Evolutionary conservation across 1,139 yeast species (phyloP).

Genomic region (Sugiyamaella castrensis): DNA sequence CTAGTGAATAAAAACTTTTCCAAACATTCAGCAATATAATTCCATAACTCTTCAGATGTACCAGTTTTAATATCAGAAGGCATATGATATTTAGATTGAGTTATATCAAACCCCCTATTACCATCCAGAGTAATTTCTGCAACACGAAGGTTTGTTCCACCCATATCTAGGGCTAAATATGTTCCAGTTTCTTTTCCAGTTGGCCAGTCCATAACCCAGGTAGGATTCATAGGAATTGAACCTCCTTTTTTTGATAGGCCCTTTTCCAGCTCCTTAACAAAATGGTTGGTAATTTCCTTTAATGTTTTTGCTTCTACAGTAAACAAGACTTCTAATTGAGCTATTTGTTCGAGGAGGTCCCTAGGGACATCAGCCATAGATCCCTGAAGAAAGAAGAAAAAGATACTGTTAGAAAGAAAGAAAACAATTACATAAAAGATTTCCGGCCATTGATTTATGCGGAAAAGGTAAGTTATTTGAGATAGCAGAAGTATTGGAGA

Average conservation of each 20-base stretch:
- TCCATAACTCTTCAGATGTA: conserved; percentile 71
- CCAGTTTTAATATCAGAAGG: conserved; percentile 79
- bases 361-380: conserved; percentile 74
- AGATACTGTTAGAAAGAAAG: background rate
- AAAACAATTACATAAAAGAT: background rate
- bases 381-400: conserved; percentile 41
- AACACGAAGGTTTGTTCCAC: conserved; percentile 92
- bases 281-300: conserved; percentile 64
- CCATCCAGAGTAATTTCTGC: conserved; percentile 82
- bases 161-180: conserved; percentile 89
- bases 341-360: conserved; percentile 57
- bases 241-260: conserved; percentile 38
- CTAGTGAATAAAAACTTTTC: conserved; percentile 57
- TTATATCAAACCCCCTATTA: conserved; percentile 70
- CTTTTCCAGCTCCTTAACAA: conserved; percentile 68
- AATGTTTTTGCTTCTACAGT: conserved; percentile 60
- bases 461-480: background rate
- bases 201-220: conserved; percentile 94
- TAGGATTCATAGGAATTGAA: conserved; percentile 80
- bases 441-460: background rate
- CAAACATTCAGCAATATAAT: conserved; percentile 80
- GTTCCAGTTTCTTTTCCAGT: conserved; percentile 88
- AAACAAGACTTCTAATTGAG: conserved; percentile 59
- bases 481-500: too few species aligned
- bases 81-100: conserved; percentile 73